phyloP scores from a whole-genome alignment of 2,329 filamentous ascomycete species.

The Ceratocystis cubensis region DNA sequence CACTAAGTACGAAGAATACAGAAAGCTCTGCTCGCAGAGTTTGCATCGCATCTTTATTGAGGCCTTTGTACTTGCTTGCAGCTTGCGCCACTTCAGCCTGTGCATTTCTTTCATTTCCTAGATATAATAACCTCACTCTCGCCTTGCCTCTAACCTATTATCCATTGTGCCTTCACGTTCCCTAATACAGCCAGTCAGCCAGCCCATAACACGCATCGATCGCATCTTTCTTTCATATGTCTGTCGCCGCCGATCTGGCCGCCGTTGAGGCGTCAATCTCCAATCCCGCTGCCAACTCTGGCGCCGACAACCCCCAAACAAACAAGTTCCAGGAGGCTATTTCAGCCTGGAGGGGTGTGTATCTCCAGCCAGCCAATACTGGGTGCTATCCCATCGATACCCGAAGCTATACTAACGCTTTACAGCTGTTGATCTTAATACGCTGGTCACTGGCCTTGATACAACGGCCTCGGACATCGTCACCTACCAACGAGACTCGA shows the following conservation, averaged over 20 bases:
- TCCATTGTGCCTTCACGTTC: neutral
- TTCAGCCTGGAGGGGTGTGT: slow-evolving; percentile 81
- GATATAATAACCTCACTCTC: neutral
- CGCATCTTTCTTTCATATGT: slow-evolving; percentile 22
- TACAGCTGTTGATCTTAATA: slow-evolving; percentile 73
- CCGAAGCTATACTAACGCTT: slow-evolving; percentile 9
- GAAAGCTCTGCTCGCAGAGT: neutral
- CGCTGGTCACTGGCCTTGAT: slow-evolving; percentile 73
- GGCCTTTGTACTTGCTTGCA: neutral
- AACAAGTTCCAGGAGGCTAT: slow-evolving; percentile 95
- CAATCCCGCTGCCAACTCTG: slow-evolving; percentile 27
- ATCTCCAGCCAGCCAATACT: neutral
- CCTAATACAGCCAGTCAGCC: neutral
- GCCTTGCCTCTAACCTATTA: neutral
- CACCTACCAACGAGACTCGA: slow-evolving; percentile 82
- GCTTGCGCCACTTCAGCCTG: neutral
- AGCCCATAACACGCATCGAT: neutral
- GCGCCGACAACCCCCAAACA: slow-evolving; percentile 42
- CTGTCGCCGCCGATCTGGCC: slow-evolving; percentile 25
- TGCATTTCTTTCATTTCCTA: no score
- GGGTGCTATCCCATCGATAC: slow-evolving; percentile 16
- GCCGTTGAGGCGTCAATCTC: slow-evolving; percentile 26
- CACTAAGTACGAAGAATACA: neutral
- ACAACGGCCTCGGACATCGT: slow-evolving; percentile 92
- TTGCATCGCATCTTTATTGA: neutral